Conservation (phyloP, 2,329 filamentous ascomycete genomes). For the Aspergillus jensenii region DNA sequence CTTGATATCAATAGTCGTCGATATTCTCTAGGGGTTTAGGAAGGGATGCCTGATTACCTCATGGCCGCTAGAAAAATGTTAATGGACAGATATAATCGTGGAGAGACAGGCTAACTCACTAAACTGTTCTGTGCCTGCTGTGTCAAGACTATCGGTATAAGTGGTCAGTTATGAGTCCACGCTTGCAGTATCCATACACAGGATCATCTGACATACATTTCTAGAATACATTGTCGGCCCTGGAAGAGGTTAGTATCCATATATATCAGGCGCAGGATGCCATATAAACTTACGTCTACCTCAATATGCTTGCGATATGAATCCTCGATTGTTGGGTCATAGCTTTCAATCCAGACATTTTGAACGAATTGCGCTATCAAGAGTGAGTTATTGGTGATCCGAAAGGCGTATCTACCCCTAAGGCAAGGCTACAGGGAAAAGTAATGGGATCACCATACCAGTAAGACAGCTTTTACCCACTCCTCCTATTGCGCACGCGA, state of each 20-base stretch:
- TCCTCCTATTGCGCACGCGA: slow-evolving; percentile 59
- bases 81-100: slow-evolving; percentile 9
- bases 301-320: slow-evolving; percentile 86
- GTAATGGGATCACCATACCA: slow-evolving; percentile 54
- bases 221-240: slow-evolving; percentile 84
- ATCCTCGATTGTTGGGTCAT: slow-evolving; percentile 85
- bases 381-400: slow-evolving; percentile 8
- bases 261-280: neutral
- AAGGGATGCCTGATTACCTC: slow-evolving; percentile 46
- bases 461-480: slow-evolving; percentile 92
- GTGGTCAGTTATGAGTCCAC: slow-evolving; percentile 7
- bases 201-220: slow-evolving; percentile 66
- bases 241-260: slow-evolving; percentile 44
- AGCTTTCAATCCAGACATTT: slow-evolving; percentile 91
- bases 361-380: slow-evolving; percentile 81
- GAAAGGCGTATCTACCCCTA: neutral
- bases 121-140: slow-evolving; percentile 88
- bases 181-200: neutral
- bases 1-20: neutral
- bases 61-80: slow-evolving; percentile 49
- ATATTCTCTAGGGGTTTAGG: neutral
- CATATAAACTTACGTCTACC: slow-evolving; percentile 70
- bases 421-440: neutral
- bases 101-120: slow-evolving; percentile 58
- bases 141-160: slow-evolving; percentile 65